Evolutionary conservation across 345 rosid species (phyloP).

Genomic region (Chamaenerion angustifolium): DNA sequence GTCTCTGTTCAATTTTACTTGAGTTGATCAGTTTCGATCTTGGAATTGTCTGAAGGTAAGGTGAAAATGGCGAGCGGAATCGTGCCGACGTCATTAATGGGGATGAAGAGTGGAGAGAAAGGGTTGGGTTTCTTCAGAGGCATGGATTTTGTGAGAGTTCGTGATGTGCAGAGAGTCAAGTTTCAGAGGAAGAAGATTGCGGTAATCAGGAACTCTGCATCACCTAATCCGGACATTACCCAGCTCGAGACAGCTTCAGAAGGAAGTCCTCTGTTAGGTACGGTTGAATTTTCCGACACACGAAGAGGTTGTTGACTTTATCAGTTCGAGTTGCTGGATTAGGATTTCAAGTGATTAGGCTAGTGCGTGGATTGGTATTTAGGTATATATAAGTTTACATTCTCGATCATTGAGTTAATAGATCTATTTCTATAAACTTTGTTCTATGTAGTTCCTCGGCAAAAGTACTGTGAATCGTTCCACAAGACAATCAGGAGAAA

Average conservation of each 20-base stretch:
- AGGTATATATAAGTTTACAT: too few species aligned
- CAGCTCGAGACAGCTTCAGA: slow-evolving; percentile 77
- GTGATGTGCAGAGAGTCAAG: slow-evolving; percentile 41
- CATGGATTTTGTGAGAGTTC: slow-evolving; percentile 49
- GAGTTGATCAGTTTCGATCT: not conserved
- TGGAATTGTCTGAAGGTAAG: slow-evolving; percentile 11
- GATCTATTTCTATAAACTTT: slow-evolving; percentile 1
- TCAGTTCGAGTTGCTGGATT: not conserved
- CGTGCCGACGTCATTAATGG: slow-evolving; percentile 52
- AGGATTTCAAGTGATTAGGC: not conserved
- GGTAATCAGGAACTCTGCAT: slow-evolving; percentile 46
- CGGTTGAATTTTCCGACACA: not conserved
- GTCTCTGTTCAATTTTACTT: too few species aligned
- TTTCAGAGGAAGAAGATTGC: slow-evolving; percentile 33
- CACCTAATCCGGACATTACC: slow-evolving; percentile 40
- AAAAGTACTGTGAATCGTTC: slow-evolving; percentile 80
- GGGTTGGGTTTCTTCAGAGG: slow-evolving; percentile 47
- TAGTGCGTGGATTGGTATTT: too few species aligned
- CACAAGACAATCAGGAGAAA: slow-evolving; percentile 84
- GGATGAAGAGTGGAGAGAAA: slow-evolving; percentile 41
- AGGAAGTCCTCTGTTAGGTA: slow-evolving; percentile 86
- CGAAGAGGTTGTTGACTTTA: too few species aligned
- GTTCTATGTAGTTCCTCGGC: slow-evolving; percentile 66
- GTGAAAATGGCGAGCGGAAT: slow-evolving; percentile 62
- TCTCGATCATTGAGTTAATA: too few species aligned